These are phyloP conservation scores for Chrysosporium queenslandicum DNA, from an alignment of 2,329 filamentous ascomycete genomes.

Conservation along the genomic window DNA sequence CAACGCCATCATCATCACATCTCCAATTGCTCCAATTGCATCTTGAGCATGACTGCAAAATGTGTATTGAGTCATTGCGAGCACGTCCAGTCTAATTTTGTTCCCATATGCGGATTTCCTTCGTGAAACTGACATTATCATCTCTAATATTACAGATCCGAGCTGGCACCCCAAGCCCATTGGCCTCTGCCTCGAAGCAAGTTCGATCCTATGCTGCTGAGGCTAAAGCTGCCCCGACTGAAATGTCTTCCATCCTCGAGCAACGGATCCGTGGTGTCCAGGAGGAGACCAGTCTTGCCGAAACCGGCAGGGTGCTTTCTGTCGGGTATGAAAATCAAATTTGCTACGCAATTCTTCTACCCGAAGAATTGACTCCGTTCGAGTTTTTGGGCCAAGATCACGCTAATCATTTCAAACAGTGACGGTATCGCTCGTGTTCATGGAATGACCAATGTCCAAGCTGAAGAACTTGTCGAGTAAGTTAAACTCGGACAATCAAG, in stretches of 20 bases:
- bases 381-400: background rate
- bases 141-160: constrained; percentile 52
- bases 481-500: constrained; percentile 35
- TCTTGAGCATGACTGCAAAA: constrained; percentile 17
- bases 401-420: constrained; percentile 45
- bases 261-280: constrained; percentile 97
- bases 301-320: constrained; percentile 97
- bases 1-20: constrained; percentile 20
- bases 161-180: constrained; percentile 69
- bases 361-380: background rate
- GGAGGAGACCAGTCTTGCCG: constrained; percentile 90
- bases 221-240: constrained; percentile 89
- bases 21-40: constrained; percentile 35
- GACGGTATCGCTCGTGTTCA: constrained; percentile 99
- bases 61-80: constrained; percentile 17
- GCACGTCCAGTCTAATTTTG: constrained; percentile 10
- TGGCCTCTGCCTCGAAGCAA: constrained; percentile 61
- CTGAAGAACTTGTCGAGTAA: constrained; percentile 99
- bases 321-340: constrained; percentile 62
- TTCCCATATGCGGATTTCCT: constrained; percentile 22
- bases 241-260: constrained; percentile 98
- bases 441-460: constrained; percentile 99
- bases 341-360: background rate
- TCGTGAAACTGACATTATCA: constrained; percentile 17
- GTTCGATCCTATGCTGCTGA: constrained; percentile 83